Evolutionary conservation across 495 filamentous ascomycete species (phyloP).

Genomic region (Podospora appendiculata): DNA sequence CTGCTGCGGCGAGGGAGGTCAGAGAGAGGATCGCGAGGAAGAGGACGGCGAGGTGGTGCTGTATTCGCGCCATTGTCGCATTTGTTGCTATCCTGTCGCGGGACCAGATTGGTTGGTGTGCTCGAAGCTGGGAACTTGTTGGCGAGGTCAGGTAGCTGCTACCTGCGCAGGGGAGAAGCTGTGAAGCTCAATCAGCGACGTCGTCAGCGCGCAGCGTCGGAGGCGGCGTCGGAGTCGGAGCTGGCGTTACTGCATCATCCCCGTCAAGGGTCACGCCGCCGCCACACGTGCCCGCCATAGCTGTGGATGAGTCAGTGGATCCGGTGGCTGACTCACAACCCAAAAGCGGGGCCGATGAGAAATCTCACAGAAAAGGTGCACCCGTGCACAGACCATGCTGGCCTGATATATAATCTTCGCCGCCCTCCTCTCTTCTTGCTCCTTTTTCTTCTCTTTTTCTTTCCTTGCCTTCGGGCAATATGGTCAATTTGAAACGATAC

Average conservation of each 20-base stretch:
- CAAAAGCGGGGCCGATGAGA: background rate
- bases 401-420: slow-evolving; percentile 5
- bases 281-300: background rate
- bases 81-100: background rate
- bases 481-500: slow-evolving; percentile 36
- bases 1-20: slow-evolving; percentile 19
- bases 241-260: too few relatives aligned
- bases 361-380: slow-evolving; percentile 1
- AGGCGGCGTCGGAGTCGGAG: too few relatives aligned
- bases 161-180: too few relatives aligned
- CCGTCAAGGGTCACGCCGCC: background rate
- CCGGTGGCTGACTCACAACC: background rate
- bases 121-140: too few relatives aligned
- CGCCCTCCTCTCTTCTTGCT: slow-evolving; percentile 4
- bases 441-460: slow-evolving; percentile 14
- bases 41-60: slow-evolving; percentile 22
- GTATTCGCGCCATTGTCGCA: slow-evolving; percentile 27
- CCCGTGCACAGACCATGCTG: slow-evolving; percentile 15
- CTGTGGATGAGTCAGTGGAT: too few relatives aligned
- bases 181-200: too few relatives aligned
- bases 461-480: slow-evolving; percentile 24
- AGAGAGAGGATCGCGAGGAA: slow-evolving; percentile 20
- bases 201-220: too few relatives aligned
- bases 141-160: too few relatives aligned
- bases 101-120: too few relatives aligned